Evolutionary conservation across 768 basidiomycete genomes (phyloP).

Genomic region (Mycena capillaripes): DNA sequence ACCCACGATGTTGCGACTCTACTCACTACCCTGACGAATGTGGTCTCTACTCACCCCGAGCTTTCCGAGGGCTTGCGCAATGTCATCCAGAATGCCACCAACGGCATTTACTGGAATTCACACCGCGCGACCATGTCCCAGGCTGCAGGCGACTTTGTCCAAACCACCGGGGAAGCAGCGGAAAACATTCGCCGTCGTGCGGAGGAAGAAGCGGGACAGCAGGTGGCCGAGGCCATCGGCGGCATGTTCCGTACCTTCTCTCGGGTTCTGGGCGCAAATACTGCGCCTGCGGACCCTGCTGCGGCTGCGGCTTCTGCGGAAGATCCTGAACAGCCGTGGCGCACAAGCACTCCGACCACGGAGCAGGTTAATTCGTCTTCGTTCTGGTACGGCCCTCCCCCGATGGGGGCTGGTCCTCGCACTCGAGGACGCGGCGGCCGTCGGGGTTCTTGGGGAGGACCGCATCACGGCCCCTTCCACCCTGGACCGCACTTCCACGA

Average conservation of each 20-base stretch:
- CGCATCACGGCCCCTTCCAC: conserved; percentile 23
- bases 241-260: conserved; percentile 71
- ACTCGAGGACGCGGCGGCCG: conserved; percentile 31
- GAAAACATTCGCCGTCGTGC: conserved; percentile 61
- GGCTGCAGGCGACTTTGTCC: conserved; percentile 68
- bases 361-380: conserved; percentile 34
- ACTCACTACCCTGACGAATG: conserved; percentile 66
- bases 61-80: conserved; percentile 76
- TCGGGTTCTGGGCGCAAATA: conserved; percentile 39
- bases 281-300: conserved; percentile 15
- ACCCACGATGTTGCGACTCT: conserved; percentile 76
- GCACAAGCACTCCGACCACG: conserved; percentile 32
- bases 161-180: conserved; percentile 58
- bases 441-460: conserved; percentile 3
- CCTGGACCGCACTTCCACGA: conserved; percentile 1
- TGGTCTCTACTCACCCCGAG: conserved; percentile 78
- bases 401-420: conserved; percentile 8
- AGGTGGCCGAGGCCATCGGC: conserved; percentile 74
- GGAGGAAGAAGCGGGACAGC: conserved; percentile 76
- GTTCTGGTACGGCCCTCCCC: conserved; percentile 35
- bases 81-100: conserved; percentile 71
- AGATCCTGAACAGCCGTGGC: conserved; percentile 16
- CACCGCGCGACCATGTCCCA: conserved; percentile 73
- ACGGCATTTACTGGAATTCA: conserved; percentile 77
- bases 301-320: not conserved